These are phyloP conservation scores for Lanmaoa rubissima DNA, from an alignment of 768 basidiomycete species.

Conservation along the genomic window DNA sequence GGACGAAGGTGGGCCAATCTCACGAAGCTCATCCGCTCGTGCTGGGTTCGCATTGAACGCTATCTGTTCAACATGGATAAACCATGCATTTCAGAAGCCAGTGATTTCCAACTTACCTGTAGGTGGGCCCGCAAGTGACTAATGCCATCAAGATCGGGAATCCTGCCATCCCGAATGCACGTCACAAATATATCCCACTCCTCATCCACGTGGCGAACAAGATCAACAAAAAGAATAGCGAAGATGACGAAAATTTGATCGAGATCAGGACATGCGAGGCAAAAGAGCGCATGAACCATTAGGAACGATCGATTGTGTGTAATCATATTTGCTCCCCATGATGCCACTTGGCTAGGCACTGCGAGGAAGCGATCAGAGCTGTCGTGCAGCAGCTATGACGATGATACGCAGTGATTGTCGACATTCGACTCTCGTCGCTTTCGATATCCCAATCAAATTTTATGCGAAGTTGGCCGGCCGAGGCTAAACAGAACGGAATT, in stretches of 20 bases:
- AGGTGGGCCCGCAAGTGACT: slow-evolving; percentile 5
- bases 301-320: slow-evolving; percentile 13
- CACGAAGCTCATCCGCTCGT: slow-evolving; percentile 12
- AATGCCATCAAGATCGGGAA: slow-evolving; percentile 16
- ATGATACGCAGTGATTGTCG: too few relatives aligned
- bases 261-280: slow-evolving; percentile 5
- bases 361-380: too few relatives aligned
- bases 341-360: too few relatives aligned
- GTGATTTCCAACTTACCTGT: slow-evolving; percentile 1
- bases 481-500: too few relatives aligned
- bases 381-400: too few relatives aligned
- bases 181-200: slow-evolving; percentile 9
- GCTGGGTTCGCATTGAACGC: slow-evolving; percentile 4
- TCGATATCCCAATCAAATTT: too few relatives aligned
- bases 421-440: too few relatives aligned
- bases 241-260: slow-evolving; percentile 8
- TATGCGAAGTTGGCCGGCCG: too few relatives aligned
- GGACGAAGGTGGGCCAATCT: slow-evolving; percentile 13
- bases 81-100: not conserved
- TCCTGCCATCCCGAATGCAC: slow-evolving; percentile 6
- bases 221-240: slow-evolving; percentile 8
- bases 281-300: slow-evolving; percentile 18
- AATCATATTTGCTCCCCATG: slow-evolving; percentile 10
- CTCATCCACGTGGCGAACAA: slow-evolving; percentile 6
- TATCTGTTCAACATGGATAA: not conserved